Base-by-base conservation (phyloP, 768 basidiomycete genomes). In the Phaeotremella fagi region DNA sequence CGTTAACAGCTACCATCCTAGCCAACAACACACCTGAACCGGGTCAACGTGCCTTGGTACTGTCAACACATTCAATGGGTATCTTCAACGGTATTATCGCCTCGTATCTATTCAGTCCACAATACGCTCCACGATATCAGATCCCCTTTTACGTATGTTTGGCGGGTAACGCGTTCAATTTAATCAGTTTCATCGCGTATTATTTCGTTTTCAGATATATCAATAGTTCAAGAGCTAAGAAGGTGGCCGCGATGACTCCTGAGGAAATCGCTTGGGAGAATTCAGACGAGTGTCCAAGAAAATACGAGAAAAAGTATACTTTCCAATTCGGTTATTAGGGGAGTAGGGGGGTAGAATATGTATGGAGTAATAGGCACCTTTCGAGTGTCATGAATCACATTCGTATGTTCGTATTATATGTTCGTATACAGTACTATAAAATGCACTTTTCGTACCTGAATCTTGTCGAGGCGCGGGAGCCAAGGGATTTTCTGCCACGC, bases 241-340 rank as follows among this genome's bases (percentile, higher is more conserved):
- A 35, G 16, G 24, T 60, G 11, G 50, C 44, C 12, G 18, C 15
- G 2, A 48, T 47, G 54, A 52, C 54, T 6, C 41, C 33, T 1
- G 59, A 60, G 24, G 50, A 60, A 50, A 37, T 60, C 22, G 44
- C 51, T 15, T 36, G 38, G 16, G 59, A 60, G 54, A 44, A 45
- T 20, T 52, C 45, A 7, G 45, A 48, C 38, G 44, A 47, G 16
- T n/a, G n/a, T n/a, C 41, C 31, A 6, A 18, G 59, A 18, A 29
- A 48, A 24, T 54, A 50, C 16, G 54, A 60, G 31, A 60, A 60
- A 45, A 60, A 60, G 55, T 52, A 42, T n/a, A 60, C 59, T 6
- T 60, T 60, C 31, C 29, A 48, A 11, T 59, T 54, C 56, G n/a
- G n/a, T n/a, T n/a, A n/a, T n/a, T n/a, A n/a, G n/a, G n/a, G n/a